Conservation (phyloP, 177 flowering plant species). For the Vitis hybrid region DNA sequence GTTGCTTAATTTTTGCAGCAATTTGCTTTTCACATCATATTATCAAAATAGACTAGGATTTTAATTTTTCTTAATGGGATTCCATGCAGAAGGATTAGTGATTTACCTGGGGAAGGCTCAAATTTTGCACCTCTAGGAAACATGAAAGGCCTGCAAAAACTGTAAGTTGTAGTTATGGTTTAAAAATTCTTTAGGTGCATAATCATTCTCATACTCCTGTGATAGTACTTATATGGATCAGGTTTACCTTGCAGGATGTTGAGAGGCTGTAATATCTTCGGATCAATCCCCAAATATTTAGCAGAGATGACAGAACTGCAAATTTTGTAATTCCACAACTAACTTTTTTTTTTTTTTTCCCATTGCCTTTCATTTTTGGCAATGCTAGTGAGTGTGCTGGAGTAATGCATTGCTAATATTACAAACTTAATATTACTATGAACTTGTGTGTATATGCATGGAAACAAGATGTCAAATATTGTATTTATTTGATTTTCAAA, state of each 20-base stretch:
- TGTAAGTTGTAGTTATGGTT: conserved; percentile 26
- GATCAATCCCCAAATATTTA: conserved; percentile 25
- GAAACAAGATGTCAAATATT: too few species aligned
- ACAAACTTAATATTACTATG: too few species aligned
- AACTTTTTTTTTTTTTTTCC: not conserved
- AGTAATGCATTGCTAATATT: too few species aligned
- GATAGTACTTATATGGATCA: not conserved
- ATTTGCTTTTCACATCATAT: not conserved
- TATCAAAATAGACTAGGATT: not conserved
- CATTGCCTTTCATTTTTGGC: not conserved
- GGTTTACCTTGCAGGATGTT: conserved; percentile 25
- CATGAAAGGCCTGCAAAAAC: conserved; percentile 9
- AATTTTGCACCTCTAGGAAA: conserved; percentile 22
- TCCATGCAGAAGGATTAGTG: conserved; percentile 28
- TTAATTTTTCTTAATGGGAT: not conserved
- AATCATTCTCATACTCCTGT: too few species aligned
- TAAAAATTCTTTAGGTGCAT: too few species aligned
- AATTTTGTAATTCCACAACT: conserved; percentile 17
- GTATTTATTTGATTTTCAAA: too few species aligned
- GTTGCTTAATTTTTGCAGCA: too few species aligned
- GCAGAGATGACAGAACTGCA: conserved; percentile 5
- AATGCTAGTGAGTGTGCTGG: too few species aligned
- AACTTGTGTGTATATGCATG: too few species aligned
- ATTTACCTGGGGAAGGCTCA: conserved; percentile 26
- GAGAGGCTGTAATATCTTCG: conserved; percentile 37